Evolutionary conservation across 192 early-diverging fungal species (phyloP).

Genomic region (Linnemannia elongata): DNA sequence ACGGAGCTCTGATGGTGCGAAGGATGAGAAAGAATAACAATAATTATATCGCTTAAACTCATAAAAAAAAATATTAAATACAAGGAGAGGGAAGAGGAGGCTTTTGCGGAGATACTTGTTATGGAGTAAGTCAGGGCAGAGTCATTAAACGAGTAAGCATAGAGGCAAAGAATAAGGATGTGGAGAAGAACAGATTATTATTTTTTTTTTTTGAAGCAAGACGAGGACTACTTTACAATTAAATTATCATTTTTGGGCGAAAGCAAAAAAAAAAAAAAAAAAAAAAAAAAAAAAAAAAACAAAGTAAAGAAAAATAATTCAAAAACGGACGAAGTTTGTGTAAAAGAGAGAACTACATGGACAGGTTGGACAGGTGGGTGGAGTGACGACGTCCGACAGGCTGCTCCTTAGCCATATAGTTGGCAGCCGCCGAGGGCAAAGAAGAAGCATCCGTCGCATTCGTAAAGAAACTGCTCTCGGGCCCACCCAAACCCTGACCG

Average conservation of each 20-base stretch:
- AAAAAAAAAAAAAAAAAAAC: neutral
- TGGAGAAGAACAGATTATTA: too few species aligned
- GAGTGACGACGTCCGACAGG: constrained; percentile 5
- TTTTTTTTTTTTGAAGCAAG: neutral
- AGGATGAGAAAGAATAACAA: neutral
- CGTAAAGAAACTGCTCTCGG: constrained; percentile 19
- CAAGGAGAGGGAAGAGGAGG: neutral
- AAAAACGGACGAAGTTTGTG: neutral
- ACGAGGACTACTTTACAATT: too few species aligned
- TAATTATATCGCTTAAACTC: neutral
- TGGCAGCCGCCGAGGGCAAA: neutral
- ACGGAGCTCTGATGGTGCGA: neutral
- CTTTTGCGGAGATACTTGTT: neutral
- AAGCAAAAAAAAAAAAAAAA: neutral
- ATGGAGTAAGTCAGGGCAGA: too few species aligned
- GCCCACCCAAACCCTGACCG: constrained; percentile 13
- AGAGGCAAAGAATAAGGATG: too few species aligned
- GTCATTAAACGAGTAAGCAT: too few species aligned
- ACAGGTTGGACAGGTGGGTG: constrained; percentile 20
- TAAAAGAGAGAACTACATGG: neutral
- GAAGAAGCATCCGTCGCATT: constrained; percentile 6
- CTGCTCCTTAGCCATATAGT: constrained; percentile 38
- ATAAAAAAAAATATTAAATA: neutral
- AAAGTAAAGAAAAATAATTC: neutral
- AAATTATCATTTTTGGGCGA: neutral